Evolutionary conservation across 176 grass and related monocot genomes (phyloP), one percentile per base, ranked within the genome.

Genomic region (Chloris gayana): DNA sequence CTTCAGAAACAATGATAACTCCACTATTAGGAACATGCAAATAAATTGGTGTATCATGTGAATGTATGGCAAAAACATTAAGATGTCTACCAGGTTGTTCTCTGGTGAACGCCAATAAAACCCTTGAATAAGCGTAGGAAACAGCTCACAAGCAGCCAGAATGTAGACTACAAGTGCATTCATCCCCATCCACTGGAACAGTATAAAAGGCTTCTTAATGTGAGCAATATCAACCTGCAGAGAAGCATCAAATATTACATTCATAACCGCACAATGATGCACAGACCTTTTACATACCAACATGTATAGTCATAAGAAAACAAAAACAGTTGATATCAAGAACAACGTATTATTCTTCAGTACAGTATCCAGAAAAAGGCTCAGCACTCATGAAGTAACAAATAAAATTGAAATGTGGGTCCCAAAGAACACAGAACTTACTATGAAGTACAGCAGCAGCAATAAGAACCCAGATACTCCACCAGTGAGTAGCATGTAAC

Each of bases 181-280:
- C 96, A 99, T 91, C 74, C 92, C 88, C 90, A 93, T 91, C 96
- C 96, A 95, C 67, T 95, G 90, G 83, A 99, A 93, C 66, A 99
- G 72, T 60, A 99, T 74, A n/a, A 99, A 91, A 64, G 92, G 84
- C 51, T 72, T 83, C 68, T 81, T 86, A 57, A 95, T 82, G 32
- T 88, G 80, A 50, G 77, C 34, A 27, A 93, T 74, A 89, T 95
- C 96, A 70, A 99, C 86, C 90, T 90, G 88, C 80, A 79, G 0
- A 17, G 60, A 9, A 86, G 34, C 4, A 60, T 63, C 32, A 74
- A 59, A 35, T 32, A 84, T 57, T 75, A 50, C 21, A 22, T 91
- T 30, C 41, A 62, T 73, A 62, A 2, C n/a, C n/a, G n/a, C n/a
- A n/a, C 18, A n/a, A n/a, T 12, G 37, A 54, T 69, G 19, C 35